A percentile compares a stretch with the other conserved stretches of the same genome.
Conservation (phyloP, 257 asterid genomes). For the Schizonepeta tenuifolia region DNA sequence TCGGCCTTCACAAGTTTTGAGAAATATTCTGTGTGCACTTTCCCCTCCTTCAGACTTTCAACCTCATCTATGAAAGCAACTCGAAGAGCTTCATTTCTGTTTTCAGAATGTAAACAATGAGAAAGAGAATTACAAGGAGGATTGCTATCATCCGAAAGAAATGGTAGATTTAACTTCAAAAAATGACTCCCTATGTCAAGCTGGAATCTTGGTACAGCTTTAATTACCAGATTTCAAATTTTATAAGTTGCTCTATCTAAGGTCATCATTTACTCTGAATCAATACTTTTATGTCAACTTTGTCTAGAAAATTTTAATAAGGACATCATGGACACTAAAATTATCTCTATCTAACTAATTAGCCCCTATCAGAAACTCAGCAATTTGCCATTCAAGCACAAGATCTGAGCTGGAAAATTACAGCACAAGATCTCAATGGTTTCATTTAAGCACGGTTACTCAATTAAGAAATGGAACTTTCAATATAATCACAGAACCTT, state of each 20-base stretch:
- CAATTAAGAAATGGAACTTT: slow-evolving; percentile 26
- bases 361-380: slow-evolving; percentile 9
- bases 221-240: slow-evolving; percentile 8
- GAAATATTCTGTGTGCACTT: slow-evolving; percentile 75
- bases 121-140: slow-evolving; percentile 18
- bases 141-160: slow-evolving; percentile 21
- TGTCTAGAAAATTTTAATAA: slow-evolving; percentile 8
- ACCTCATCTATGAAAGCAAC: slow-evolving; percentile 93
- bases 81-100: slow-evolving; percentile 97
- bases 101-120: slow-evolving; percentile 21
- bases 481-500: slow-evolving; percentile 53
- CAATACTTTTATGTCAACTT: slow-evolving; percentile 23
- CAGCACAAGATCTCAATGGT: neutral
- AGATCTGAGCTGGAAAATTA: neutral
- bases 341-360: neutral
- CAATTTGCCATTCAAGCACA: slow-evolving; percentile 5
- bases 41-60: slow-evolving; percentile 91
- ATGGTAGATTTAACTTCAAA: slow-evolving; percentile 9
- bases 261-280: neutral
- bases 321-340: neutral
- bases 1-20: slow-evolving; percentile 97
- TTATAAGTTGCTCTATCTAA: neutral
- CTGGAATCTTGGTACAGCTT: slow-evolving; percentile 4
- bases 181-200: neutral
- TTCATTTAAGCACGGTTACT: slow-evolving; percentile 1